Base-by-base conservation (phyloP, 345 rosid species). In the Eucalyptus decipiens region DNA sequence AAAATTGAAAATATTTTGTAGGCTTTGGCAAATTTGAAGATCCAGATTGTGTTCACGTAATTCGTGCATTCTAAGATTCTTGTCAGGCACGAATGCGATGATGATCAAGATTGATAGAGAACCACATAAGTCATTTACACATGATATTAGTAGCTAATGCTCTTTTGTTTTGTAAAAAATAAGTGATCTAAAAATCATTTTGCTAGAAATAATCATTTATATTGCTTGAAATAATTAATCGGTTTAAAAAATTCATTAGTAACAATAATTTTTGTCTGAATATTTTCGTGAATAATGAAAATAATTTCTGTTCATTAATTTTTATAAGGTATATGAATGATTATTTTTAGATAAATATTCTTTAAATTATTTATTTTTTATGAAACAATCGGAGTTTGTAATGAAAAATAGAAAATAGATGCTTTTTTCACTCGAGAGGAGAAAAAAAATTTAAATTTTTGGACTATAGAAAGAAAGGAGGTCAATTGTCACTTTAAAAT, bases 251-350 rank as follows among this genome's bases (percentile, higher is more conserved):
- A 56, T 56, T 56, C 6, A 56, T 60, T 28, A 60, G 1, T 1
- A 28, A 60, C 7, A 5, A 60, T 60, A 1, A 60, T 26, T 26
- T 60, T 10, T 60, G 32, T 60, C 0, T 60, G 28, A 2, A 60
- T 12, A 60, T 60, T 28, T 60, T 26, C 0, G 3, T 9, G 30
- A 0, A 65, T 7, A 15, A 65, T 15, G 37, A 65, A 65, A 15
- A 14, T 65, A 6, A 1, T 65, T 65, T n/a, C n/a, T n/a, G 19
- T 15, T 56, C 6, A 2, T 56, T 4, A 23, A 56, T 56, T 9
- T 56, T 56, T 56, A 2, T 56, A 56, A 56, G 62, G 13, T 56
- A 23, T 23, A 23, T 0, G 0, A 56, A 10, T 0, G 3, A 1
- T 56, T 56, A 56, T 56, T 56, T 56, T 56, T 56, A 23, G 62